These are phyloP conservation scores for Teunomyces barrocoloradensis DNA, from an alignment of 805 yeast species.

Conservation along the genomic window DNA sequence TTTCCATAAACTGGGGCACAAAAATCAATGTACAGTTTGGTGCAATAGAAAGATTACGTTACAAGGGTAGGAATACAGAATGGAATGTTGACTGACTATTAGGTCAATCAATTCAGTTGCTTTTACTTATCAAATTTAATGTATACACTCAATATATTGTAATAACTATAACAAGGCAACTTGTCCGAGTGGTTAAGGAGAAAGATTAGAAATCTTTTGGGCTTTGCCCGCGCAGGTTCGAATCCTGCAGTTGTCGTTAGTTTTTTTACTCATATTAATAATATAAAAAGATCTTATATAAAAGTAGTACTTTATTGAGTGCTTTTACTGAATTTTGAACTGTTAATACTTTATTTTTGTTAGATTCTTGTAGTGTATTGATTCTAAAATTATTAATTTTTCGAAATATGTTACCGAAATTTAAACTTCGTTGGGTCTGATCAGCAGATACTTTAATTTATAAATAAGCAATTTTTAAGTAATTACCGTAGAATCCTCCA, in stretches of 20 bases:
- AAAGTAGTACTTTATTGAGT: background rate
- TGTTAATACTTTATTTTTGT: no score
- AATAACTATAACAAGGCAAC: constrained; percentile 33
- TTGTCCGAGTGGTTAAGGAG: constrained; percentile 60
- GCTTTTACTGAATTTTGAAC: background rate
- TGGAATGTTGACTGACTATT: background rate
- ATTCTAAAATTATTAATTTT: no score
- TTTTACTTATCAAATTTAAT: background rate
- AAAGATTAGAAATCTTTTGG: constrained; percentile 59
- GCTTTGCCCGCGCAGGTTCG: constrained; percentile 65
- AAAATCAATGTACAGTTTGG: background rate
- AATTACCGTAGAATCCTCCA: no score
- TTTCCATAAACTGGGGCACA: background rate
- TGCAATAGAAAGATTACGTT: no score
- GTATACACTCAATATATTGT: background rate
- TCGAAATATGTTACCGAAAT: no score
- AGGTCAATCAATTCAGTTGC: background rate
- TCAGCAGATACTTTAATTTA: no score
- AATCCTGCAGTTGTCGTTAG: constrained; percentile 56
- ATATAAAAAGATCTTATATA: background rate
- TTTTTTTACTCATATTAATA: constrained; percentile 19
- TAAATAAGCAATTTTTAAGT: no score
- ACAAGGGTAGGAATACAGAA: background rate
- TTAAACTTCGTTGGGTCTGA: no score
- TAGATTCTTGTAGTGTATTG: no score